Evolutionary conservation across 2,329 filamentous ascomycete genomes (phyloP), one percentile per base, ranked within the genome.

Genomic region (Penicillium italicum): DNA sequence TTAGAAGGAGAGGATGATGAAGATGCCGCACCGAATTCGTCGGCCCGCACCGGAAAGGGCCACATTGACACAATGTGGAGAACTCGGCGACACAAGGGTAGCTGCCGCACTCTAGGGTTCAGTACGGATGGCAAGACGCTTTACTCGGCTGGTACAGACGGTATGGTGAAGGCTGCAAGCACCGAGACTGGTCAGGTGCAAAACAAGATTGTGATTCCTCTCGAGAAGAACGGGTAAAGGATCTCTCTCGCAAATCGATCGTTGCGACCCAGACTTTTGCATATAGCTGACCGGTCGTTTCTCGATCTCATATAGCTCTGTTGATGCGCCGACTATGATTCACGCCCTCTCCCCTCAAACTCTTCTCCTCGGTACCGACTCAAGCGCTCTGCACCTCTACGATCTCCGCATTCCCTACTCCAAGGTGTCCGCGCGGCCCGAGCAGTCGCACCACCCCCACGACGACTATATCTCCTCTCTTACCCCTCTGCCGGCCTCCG

Each of bases 391-490:
- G 10, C 91, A 97, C 74, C 84, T 97, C 59, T 89, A 91, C 74
- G 94, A 97, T 72, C 77, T 96, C 6, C 87, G 91, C 57, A 82
- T 73, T n/a, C 71, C 85, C 49, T 76, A 71, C 55, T 77, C 69
- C 58, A 75, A 79, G 0, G 80, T 88, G 42, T 75, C 80, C 0
- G 76, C 82, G 11, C 87, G 83, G 60, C 91, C 91, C 1, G 82
- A 87, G 22, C 89, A 92, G 68, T 91, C 90, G 10, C 87, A 93
- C 70, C 86, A 86, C 60, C 93, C 93, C 0, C 94, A 99, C 75
- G 86, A 89, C 65, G 93, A 97, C 77, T 97, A 96, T 73, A 85
- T 99, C 52, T 94, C 92, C 31, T 92, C 90, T 47, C 81, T 99
- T 42, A 89, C 90, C 0, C 86, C 92, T 1, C 82, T 99, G 0